Evolutionary conservation across 108 stramenopile genomes (phyloP), one percentile per base, ranked within the genome.

Genomic region (Skeletonema potamos): DNA sequence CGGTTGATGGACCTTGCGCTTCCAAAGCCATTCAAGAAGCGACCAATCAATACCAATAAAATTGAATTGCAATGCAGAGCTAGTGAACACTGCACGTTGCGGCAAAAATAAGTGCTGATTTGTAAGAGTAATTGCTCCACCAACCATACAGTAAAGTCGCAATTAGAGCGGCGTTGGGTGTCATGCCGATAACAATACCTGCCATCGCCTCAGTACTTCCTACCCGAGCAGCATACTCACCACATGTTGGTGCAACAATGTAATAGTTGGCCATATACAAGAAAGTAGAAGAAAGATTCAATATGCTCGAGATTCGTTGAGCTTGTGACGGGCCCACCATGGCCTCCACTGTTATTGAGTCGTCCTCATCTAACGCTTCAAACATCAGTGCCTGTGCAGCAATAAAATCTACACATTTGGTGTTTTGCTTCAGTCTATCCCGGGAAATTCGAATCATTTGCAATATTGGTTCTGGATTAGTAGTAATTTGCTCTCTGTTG

Each of bases 261-360:
- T 93, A 93, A 73, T 96, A 96, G 77, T 96, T 95, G 46, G 86
- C 81, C 87, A 95, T 89, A 82, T 95, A 95, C 28, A 95, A 69
- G 81, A 94, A 95, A 10, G 94, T 95, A 8, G 86, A 86, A n/a
- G 74, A 32, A 43, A 96, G 81, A 76, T 96, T 96, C 46, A 96
- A 70, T 43, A 86, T 64, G 43, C 62, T 82, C 26, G 82, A 84
- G 63, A 80, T 57, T 6, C 51, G 64, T 36, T 54, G 61, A 6
- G 26, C 20, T 12, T 26, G 37, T 27, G 28, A 29, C 12, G 26
- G 18, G 15, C 51, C 68, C 6, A 4, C 22, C 44, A 46, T 46
- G n/a, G 2, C 22, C 22, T 24, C 22, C 8, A 20, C 22, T 22
- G 22, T 22, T 17, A 46, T 46, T 2, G 44, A 17, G 6, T 54